Evolutionary conservation across 225 moss, liverwort and hornwort genomes (phyloP).

Genomic region (Neckera pumila): DNA sequence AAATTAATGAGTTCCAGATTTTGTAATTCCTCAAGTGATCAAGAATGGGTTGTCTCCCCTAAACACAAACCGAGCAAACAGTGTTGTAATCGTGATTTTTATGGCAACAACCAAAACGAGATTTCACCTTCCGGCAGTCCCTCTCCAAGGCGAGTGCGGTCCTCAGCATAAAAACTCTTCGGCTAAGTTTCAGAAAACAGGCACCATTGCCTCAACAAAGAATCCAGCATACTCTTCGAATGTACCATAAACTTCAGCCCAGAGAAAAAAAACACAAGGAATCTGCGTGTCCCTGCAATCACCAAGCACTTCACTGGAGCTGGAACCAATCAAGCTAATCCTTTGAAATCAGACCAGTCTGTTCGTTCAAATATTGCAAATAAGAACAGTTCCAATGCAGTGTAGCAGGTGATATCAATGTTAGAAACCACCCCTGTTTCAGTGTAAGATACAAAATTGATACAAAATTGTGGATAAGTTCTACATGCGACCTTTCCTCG

Average conservation of each 20-base stretch:
- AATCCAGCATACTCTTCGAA: background rate
- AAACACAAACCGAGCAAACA: background rate
- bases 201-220: background rate
- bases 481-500: background rate
- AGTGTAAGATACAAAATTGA: background rate
- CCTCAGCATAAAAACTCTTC: background rate
- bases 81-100: background rate
- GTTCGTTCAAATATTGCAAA: background rate
- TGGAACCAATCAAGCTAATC: background rate
- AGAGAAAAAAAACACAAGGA: background rate
- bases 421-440: background rate
- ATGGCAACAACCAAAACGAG: background rate
- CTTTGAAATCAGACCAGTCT: background rate
- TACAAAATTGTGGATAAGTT: background rate
- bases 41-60: too few relatives aligned
- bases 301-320: background rate
- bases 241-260: background rate
- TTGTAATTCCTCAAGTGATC: too few relatives aligned
- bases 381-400: background rate
- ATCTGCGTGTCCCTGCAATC: background rate
- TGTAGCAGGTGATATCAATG: background rate
- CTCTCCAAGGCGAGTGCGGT: background rate
- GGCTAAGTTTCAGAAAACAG: background rate
- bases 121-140: background rate
- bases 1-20: too few relatives aligned